Base-by-base conservation (phyloP, 495 filamentous ascomycete species). In the Podospora fimiseda region DNA sequence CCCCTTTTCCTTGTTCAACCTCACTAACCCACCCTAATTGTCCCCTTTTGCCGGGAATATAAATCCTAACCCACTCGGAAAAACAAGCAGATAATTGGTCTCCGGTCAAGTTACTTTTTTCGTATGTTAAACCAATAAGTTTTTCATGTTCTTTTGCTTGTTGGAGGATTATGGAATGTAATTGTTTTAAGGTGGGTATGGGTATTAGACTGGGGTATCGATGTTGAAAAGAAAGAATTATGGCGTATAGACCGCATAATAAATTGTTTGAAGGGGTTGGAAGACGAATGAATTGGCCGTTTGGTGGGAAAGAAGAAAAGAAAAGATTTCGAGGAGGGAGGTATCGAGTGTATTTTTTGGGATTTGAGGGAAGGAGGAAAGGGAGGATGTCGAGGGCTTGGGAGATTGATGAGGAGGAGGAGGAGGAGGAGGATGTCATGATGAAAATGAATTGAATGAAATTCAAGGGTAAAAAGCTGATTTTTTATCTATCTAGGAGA, bases 11-110 rank as follows among this genome's bases (percentile, higher is more conserved):
- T 18, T 47, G 11, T 14, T 52, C 51, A 18, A 51, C 54, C 5
- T 56, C 53, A 38, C 21, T 43, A 9, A 59, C 47, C 38, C 51
- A 59, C 19, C 60, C 60, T 30, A 62, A 18, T 53, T 62, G 60
- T 20, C 50, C 53, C 53, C 50, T 49, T 14, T 44, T 18, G 3
- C 33, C 43, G 43, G 11, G 27, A 15, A 50, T 8, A 18, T n/a
- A 33, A 48, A 18, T 23, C 36, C 33, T 33, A 7, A 49, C 58
- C 58, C 58, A 59, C 38, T 23, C 47, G 7, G 14, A 6, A 48
- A 59, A 59, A 18, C 53, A 55, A 5, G 48, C 47, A 14, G 41
- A 49, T 27, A 62, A 22, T 47, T 62, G 50, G 9, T 62, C 41
- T 6, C 41, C 50, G n/a, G 40, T 16, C 22, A 51, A 20, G 11